Evolutionary conservation across 768 basidiomycete genomes (phyloP), one percentile per base, ranked within the genome.

Genomic region (Rhodotorula babjevae): DNA sequence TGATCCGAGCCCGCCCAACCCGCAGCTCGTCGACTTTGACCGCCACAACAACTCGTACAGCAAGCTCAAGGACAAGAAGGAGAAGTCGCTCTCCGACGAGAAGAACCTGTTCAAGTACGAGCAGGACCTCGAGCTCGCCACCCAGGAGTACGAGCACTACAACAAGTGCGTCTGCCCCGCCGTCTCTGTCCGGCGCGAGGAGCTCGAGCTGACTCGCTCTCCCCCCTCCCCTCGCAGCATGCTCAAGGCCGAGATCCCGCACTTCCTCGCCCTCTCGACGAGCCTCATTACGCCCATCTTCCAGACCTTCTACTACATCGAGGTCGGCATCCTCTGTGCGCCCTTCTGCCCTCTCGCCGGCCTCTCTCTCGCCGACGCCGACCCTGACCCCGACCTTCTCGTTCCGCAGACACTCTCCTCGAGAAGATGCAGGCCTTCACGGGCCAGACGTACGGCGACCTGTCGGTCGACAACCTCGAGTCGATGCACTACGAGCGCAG

Each of bases 281-380:
- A 87, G 88, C 74, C 97, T 97, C 82, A 92, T 98, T 79, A 90
- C 94, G 76, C 96, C 96, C 1, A 84, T 98, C n/a, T 99, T 97
- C 86, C 90, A 95, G 78, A 95, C 93, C 27, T 93, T 93, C 85
- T 99, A 90, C 84, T 99, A 95, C 81, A 97, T 99, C 93, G 93
- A 98, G 92, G 94, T 79, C 79, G 93, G 87, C 42, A 63, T 66
- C 60, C 71, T 73, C 53, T 71, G 73, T 73, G 47, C 16, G 57
- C 56, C n/a, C n/a, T 36, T 9, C 36, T 36, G 5, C 44, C 27
- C 52, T 58, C 70, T 44, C 36, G 29, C 16, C 62, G 21, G 23
- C 25, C 36, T 23, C 36, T 5, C 49, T 15, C 23, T 40, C 4
- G 25, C 68, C 40, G 12, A n/a, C n/a, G 36, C 36, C 36, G 36